These are phyloP conservation scores for Batkoa obscura DNA, from an alignment of 371 early-diverging fungal genomes.

Conservation along the genomic window DNA sequence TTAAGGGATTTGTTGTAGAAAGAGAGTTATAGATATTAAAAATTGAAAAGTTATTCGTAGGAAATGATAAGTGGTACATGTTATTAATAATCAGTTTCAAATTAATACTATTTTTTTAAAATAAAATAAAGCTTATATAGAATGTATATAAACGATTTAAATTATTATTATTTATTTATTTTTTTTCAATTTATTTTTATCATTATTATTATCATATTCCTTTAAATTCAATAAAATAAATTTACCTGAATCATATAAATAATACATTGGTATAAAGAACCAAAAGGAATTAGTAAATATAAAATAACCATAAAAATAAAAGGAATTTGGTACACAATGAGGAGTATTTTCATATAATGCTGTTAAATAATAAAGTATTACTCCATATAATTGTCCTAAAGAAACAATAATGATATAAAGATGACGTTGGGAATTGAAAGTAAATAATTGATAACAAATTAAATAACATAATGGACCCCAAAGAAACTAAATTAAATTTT, in stretches of 20 bases:
- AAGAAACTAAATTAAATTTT: slow-evolving; percentile 1
- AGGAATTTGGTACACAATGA: not conserved
- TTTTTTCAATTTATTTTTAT: too few species aligned
- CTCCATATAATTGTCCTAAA: slow-evolving; percentile 3
- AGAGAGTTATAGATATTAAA: too few species aligned
- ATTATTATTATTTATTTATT: too few species aligned
- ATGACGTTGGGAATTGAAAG: not conserved
- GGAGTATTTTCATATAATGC: not conserved
- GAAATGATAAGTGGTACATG: too few species aligned
- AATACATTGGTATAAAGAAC: not conserved
- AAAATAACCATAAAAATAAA: slow-evolving; percentile 1
- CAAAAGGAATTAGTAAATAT: slow-evolving; percentile 1
- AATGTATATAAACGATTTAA: too few species aligned
- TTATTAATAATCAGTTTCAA: too few species aligned
- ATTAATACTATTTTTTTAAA: too few species aligned
- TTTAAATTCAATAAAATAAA: too few species aligned
- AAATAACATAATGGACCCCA: not conserved
- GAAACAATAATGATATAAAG: not conserved
- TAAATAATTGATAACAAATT: not conserved
- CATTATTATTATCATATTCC: too few species aligned
- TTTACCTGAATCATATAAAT: not conserved
- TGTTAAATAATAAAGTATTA: not conserved
- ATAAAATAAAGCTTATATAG: too few species aligned
- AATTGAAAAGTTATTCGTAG: too few species aligned
- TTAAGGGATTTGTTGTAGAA: too few species aligned